Conservation (phyloP, 2,329 filamentous ascomycete genomes). For the Chrysosporium queenslandicum region DNA sequence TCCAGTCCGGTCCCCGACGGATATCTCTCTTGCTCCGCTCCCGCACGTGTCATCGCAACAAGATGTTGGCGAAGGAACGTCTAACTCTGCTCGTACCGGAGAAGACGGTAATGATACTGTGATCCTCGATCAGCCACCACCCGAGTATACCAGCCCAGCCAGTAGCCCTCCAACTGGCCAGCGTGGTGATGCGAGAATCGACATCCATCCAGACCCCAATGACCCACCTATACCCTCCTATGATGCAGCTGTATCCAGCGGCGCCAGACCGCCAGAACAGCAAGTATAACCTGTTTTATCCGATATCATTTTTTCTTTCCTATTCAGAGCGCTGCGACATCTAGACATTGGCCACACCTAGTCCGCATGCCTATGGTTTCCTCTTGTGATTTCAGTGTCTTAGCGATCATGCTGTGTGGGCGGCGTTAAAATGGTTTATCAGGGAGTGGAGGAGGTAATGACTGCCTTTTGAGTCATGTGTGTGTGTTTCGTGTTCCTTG, state of each 20-base stretch:
- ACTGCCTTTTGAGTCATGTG: background rate
- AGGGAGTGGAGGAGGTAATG: background rate
- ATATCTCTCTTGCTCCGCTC: conserved; percentile 86
- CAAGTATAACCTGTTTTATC: background rate
- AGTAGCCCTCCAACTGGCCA: conserved; percentile 26
- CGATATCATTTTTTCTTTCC: background rate
- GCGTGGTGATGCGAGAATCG: conserved; percentile 2
- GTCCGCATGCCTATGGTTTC: background rate
- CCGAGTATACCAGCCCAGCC: conserved; percentile 57
- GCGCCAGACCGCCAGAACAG: background rate
- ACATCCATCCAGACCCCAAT: conserved; percentile 28
- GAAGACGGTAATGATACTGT: conserved; percentile 16
- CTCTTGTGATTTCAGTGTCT: background rate
- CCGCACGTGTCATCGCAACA: conserved; percentile 57
- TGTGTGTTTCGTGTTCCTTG: background rate
- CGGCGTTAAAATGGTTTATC: conserved; percentile 5
- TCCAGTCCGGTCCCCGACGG: conserved; percentile 80
- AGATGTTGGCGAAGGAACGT: conserved; percentile 64
- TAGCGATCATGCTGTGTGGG: conserved; percentile 10
- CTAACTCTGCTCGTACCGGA: conserved; percentile 30
- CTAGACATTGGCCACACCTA: background rate
- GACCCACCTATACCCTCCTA: conserved; percentile 72
- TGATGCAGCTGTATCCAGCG: conserved; percentile 55
- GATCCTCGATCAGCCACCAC: conserved; percentile 45
- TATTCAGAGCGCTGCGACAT: background rate